Evolutionary conservation across 805 yeast species (phyloP).

Genomic region (Ogataea pignaliae): DNA sequence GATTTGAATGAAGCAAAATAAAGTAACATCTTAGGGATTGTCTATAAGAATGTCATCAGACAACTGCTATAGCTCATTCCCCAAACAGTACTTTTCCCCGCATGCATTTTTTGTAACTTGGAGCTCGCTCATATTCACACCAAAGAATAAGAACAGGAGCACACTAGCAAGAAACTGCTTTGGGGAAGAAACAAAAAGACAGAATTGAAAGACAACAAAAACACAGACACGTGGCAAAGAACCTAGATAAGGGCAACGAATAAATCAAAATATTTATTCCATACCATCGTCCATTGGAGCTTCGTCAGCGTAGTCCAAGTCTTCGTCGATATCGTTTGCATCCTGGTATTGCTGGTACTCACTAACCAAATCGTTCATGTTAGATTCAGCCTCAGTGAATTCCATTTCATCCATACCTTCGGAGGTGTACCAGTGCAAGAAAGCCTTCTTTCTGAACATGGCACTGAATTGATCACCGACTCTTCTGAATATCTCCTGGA

Average conservation of each 20-base stretch:
- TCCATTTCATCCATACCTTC: constrained; percentile 97
- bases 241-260: background rate
- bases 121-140: too few relatives aligned
- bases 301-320: constrained; percentile 64
- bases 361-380: constrained; percentile 81
- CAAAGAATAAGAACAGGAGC: background rate
- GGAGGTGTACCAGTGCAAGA: constrained; percentile 92
- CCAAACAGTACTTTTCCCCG: too few relatives aligned
- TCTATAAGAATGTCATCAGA: background rate
- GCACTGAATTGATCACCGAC: constrained; percentile 86
- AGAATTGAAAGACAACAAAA: background rate
- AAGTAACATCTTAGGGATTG: too few relatives aligned
- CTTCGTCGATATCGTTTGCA: constrained; percentile 71
- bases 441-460: constrained; percentile 91
- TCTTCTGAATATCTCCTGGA: constrained; percentile 86
- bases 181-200: background rate
- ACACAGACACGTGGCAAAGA: background rate
- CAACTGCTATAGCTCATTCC: too few relatives aligned
- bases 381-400: constrained; percentile 90
- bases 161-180: background rate
- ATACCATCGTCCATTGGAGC: constrained; percentile 51
- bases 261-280: constrained; percentile 18
- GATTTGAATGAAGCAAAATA: background rate
- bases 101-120: too few relatives aligned
- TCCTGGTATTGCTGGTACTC: constrained; percentile 94